These are phyloP conservation scores for Lactifluus piperatus DNA, from an alignment of 768 basidiomycete species.

Conservation along the genomic window DNA sequence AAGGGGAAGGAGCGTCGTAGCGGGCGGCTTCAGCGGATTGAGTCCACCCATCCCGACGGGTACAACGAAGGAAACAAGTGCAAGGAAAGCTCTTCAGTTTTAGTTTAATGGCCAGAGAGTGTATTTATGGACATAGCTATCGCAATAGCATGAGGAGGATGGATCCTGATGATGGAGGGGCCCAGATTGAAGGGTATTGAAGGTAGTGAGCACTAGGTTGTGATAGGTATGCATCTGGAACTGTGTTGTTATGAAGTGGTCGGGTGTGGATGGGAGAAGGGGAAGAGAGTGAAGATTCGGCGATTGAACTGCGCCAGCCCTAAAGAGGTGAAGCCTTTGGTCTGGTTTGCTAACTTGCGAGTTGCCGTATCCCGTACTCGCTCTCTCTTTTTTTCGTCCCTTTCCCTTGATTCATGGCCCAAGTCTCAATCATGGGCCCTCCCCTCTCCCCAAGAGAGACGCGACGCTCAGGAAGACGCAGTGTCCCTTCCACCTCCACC, in stretches of 20 bases:
- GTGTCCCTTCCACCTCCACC: conserved; percentile 55
- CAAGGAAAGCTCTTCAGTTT: neutral
- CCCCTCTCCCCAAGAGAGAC: conserved; percentile 71
- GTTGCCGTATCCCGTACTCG: conserved; percentile 10
- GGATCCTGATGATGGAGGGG: no score
- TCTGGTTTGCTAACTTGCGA: conserved; percentile 4
- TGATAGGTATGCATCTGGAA: no score
- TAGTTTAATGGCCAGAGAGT: no score
- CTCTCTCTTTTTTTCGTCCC: conserved; percentile 11
- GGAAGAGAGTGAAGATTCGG: conserved; percentile 1
- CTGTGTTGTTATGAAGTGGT: no score
- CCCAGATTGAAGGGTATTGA: no score
- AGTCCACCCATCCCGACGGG: no score
- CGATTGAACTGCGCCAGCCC: conserved; percentile 20
- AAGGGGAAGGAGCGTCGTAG: neutral
- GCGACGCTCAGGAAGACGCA: conserved; percentile 68
- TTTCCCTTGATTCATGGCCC: conserved; percentile 37
- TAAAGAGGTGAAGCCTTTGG: conserved; percentile 17
- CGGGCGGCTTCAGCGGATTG: no score
- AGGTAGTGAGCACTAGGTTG: no score
- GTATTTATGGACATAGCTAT: no score
- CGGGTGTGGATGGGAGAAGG: neutral
- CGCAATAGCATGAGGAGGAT: no score
- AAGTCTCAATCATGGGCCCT: conserved; percentile 64
- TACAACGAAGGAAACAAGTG: neutral